These are phyloP conservation scores for Marasmius oreades DNA, from an alignment of 1,284 basidiomycete genomes.

Conservation along the genomic window DNA sequence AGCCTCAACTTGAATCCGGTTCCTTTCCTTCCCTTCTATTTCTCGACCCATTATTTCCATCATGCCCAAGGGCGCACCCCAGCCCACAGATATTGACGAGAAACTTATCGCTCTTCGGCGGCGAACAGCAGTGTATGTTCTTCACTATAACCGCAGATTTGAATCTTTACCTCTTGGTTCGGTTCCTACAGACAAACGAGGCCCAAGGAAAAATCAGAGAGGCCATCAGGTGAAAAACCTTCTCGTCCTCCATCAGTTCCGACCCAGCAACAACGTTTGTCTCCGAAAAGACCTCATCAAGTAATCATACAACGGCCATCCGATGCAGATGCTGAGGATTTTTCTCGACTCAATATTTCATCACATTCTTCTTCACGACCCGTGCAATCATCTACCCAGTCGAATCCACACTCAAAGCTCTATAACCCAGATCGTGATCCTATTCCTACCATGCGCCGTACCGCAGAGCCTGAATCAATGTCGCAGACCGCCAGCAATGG, in stretches of 20 bases:
- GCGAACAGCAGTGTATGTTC: constrained; percentile 53
- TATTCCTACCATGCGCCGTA: constrained; percentile 52
- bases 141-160: constrained; percentile 7
- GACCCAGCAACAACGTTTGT: constrained; percentile 25
- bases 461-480: constrained; percentile 57
- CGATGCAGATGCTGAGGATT: constrained; percentile 64
- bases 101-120: constrained; percentile 63
- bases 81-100: constrained; percentile 65
- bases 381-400: constrained; percentile 25
- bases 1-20: not conserved
- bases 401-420: constrained; percentile 41
- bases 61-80: constrained; percentile 20
- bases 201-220: constrained; percentile 45
- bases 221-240: constrained; percentile 16
- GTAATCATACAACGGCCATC: constrained; percentile 32
- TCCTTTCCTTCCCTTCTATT: not conserved
- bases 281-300: constrained; percentile 30
- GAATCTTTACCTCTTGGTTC: constrained; percentile 9
- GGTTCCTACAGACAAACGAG: constrained; percentile 38
- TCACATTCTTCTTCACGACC: constrained; percentile 42
- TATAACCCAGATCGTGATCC: constrained; percentile 71
- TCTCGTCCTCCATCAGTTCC: constrained; percentile 26
- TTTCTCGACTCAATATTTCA: constrained; percentile 66
- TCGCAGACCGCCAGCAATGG: constrained; percentile 41
- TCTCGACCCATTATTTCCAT: not conserved